These are phyloP conservation scores for Rhizopus sp. DNA, from an alignment of 371 early-diverging fungal species.

Conservation along the genomic window DNA sequence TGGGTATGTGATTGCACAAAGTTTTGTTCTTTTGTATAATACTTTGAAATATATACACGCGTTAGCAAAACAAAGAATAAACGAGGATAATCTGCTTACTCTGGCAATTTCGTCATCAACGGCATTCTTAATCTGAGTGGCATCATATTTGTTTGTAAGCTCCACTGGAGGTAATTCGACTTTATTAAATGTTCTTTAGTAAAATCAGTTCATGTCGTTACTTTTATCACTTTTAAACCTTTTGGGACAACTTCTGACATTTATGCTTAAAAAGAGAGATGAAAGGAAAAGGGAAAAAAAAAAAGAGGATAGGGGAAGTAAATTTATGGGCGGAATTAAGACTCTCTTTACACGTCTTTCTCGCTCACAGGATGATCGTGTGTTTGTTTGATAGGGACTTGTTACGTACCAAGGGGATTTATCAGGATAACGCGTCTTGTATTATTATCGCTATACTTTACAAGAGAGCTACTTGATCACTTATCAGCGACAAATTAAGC, in stretches of 20 bases:
- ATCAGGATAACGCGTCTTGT: too few species aligned
- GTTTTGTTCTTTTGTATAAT: constrained; percentile 18
- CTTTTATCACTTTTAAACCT: neutral
- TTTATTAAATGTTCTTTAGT: neutral
- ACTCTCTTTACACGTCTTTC: neutral
- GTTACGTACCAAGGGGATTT: too few species aligned
- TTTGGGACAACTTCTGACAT: neutral
- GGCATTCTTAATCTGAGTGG: constrained; percentile 41
- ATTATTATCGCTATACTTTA: too few species aligned
- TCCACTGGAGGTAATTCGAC: constrained; percentile 24
- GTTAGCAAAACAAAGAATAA: neutral
- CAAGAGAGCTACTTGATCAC: too few species aligned
- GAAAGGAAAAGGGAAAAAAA: neutral
- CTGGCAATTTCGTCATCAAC: constrained; percentile 46
- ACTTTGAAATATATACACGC: constrained; percentile 15
- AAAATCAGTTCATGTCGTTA: neutral
- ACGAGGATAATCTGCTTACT: constrained; percentile 22
- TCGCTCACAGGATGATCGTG: too few species aligned
- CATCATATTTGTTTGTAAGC: constrained; percentile 39
- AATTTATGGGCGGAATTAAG: neutral
- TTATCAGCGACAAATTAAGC: too few species aligned
- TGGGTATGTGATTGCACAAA: constrained; percentile 38
- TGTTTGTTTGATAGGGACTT: too few species aligned
- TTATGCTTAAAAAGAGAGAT: neutral
- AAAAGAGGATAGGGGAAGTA: neutral